phyloP scores from a whole-genome alignment of 352 stramenopile species.

The Globisporangium recalcitrans region DNA sequence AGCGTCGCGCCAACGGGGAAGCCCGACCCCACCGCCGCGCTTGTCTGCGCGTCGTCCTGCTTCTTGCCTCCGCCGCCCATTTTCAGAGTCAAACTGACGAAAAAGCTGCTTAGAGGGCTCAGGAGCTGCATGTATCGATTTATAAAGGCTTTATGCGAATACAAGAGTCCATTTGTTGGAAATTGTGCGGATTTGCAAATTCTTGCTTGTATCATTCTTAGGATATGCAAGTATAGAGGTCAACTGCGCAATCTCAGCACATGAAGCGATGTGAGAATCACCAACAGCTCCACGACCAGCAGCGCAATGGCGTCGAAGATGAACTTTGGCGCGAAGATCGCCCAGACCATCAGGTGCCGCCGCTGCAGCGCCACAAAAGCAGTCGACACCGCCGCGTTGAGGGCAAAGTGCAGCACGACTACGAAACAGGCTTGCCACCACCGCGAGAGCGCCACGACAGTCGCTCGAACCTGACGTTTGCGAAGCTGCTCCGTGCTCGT shows the following conservation, averaged over 20 bases:
- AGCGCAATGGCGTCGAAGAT: constrained; percentile 76
- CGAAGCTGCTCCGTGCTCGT: neutral
- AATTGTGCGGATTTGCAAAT: too few relatives aligned
- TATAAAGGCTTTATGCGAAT: neutral
- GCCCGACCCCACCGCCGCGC: constrained; percentile 20
- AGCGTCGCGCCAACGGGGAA: constrained; percentile 59
- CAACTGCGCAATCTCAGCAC: neutral
- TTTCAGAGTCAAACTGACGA: neutral
- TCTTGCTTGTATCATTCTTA: too few relatives aligned
- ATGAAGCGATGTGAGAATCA: constrained; percentile 32
- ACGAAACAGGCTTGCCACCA: constrained; percentile 19
- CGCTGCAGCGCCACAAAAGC: constrained; percentile 80
- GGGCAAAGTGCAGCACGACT: constrained; percentile 42
- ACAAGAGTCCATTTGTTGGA: too few relatives aligned
- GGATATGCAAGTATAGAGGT: constrained; percentile 1
- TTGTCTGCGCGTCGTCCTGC: constrained; percentile 8
- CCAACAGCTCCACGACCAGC: constrained; percentile 42
- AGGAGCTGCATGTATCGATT: neutral
- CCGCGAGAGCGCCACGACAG: constrained; percentile 2
- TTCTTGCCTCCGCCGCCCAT: constrained; percentile 16
- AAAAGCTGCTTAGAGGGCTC: neutral
- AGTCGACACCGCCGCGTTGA: constrained; percentile 68
- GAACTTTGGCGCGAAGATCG: constrained; percentile 90
- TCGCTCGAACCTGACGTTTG: neutral
- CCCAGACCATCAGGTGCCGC: constrained; percentile 91